phyloP scores from a whole-genome alignment of 345 rosid genomes.

The Durio zibethinus region DNA sequence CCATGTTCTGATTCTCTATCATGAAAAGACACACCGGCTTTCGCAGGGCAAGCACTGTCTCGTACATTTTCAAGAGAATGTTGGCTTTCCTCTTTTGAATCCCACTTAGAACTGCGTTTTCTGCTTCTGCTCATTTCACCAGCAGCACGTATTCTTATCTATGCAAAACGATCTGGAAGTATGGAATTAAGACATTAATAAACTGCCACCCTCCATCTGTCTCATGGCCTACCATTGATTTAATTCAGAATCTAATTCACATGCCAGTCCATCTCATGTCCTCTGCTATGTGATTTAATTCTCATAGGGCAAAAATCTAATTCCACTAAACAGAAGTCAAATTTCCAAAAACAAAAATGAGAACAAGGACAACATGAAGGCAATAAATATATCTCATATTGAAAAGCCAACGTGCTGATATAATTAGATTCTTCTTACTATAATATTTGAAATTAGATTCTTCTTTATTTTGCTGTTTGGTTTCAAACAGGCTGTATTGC shows the following conservation, averaged over 20 bases:
- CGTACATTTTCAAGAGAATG: slow-evolving; percentile 35
- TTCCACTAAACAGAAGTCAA: not conserved
- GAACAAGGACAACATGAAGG: not conserved
- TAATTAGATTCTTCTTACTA: not conserved
- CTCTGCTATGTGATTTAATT: not conserved
- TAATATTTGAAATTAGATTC: not conserved
- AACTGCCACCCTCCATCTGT: not conserved
- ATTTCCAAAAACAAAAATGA: not conserved
- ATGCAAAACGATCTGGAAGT: not conserved
- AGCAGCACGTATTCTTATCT: not conserved
- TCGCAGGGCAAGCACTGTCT: slow-evolving; percentile 37
- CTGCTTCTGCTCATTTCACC: slow-evolving; percentile 59
- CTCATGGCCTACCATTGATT: not conserved
- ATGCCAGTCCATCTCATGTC: not conserved
- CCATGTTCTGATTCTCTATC: slow-evolving; percentile 48
- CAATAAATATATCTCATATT: not conserved
- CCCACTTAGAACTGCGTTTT: slow-evolving; percentile 42
- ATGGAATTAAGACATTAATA: not conserved
- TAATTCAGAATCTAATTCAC: slow-evolving; percentile 1
- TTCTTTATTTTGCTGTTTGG: not conserved
- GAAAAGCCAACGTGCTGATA: not conserved
- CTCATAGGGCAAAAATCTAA: not conserved
- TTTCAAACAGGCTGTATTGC: not conserved
- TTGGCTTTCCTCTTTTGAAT: slow-evolving; percentile 59
- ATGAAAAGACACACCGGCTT: slow-evolving; percentile 35